These are phyloP conservation scores for Serendipita vermifera DNA, from an alignment of 768 basidiomycete genomes.

Conservation along the genomic window DNA sequence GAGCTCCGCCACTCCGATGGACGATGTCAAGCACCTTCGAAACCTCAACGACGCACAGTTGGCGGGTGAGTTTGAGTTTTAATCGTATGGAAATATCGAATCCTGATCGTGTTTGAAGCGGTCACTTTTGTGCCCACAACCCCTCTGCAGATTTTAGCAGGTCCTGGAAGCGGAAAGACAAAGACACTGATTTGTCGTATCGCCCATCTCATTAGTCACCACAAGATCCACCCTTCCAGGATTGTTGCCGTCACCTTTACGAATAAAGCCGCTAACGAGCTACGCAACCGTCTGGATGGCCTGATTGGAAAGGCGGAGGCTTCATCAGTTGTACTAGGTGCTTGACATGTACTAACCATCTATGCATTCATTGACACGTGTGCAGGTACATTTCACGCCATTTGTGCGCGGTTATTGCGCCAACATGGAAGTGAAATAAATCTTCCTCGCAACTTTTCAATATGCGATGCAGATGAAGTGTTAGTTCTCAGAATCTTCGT, in stretches of 20 bases:
- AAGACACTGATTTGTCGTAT: constrained; percentile 57
- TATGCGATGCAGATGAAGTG: constrained; percentile 75
- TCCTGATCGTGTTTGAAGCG: constrained; percentile 30
- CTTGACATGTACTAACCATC: constrained; percentile 17
- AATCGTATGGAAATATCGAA: not conserved
- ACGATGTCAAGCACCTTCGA: constrained; percentile 7
- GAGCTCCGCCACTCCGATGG: not conserved
- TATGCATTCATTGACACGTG: constrained; percentile 15
- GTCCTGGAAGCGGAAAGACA: constrained; percentile 49
- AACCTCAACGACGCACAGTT: constrained; percentile 14
- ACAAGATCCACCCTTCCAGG: constrained; percentile 37
- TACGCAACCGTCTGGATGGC: constrained; percentile 54
- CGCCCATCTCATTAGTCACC: constrained; percentile 46
- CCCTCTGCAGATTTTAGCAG: constrained; percentile 70
- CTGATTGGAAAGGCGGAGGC: constrained; percentile 52
- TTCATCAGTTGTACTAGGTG: constrained; percentile 35
- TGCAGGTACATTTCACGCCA: constrained; percentile 69
- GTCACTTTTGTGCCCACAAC: constrained; percentile 47
- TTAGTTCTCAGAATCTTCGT: constrained; percentile 20
- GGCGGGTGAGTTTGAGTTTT: constrained; percentile 9
- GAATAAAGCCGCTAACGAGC: constrained; percentile 82
- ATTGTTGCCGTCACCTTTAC: constrained; percentile 81
- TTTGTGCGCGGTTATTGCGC: constrained; percentile 60
- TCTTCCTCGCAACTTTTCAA: constrained; percentile 60
- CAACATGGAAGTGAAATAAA: constrained; percentile 46